Evolutionary conservation across 1,139 yeast genomes (phyloP).

Genomic region (Saccharomyces hybrid): DNA sequence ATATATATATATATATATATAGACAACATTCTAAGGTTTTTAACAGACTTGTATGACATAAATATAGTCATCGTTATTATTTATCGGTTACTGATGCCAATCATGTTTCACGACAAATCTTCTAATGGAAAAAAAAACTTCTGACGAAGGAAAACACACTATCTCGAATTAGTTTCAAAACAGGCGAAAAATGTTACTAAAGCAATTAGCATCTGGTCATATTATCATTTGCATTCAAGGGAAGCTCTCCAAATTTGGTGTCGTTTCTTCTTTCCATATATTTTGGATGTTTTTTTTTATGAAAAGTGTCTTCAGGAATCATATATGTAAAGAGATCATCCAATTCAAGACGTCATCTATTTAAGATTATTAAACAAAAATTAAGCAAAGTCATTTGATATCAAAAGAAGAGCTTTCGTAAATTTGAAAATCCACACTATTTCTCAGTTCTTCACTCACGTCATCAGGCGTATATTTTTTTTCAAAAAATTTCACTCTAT

Average conservation of each 20-base stretch:
- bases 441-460: not conserved
- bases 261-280: not conserved
- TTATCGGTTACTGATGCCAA: not conserved
- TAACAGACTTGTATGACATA: not conserved
- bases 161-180: not conserved
- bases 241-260: not conserved
- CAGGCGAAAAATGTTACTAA: not conserved
- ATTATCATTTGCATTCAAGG: not conserved
- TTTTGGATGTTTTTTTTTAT: not conserved
- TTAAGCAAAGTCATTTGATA: not conserved
- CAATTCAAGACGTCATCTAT: not conserved
- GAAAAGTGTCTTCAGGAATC: not conserved
- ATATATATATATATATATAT: not conserved
- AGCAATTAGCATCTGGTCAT: not conserved
- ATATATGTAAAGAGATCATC: not conserved
- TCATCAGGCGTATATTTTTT: not conserved
- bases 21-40: not conserved
- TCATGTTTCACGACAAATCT: not conserved
- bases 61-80: not conserved
- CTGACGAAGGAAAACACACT: not conserved
- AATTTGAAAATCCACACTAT: not conserved
- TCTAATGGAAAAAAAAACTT: not conserved
- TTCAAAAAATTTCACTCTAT: not conserved
- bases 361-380: not conserved
- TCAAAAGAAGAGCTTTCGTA: not conserved